Evolutionary conservation across 169 alveolate genomes (phyloP).

Genomic region (Plasmodium blacklocki): DNA sequence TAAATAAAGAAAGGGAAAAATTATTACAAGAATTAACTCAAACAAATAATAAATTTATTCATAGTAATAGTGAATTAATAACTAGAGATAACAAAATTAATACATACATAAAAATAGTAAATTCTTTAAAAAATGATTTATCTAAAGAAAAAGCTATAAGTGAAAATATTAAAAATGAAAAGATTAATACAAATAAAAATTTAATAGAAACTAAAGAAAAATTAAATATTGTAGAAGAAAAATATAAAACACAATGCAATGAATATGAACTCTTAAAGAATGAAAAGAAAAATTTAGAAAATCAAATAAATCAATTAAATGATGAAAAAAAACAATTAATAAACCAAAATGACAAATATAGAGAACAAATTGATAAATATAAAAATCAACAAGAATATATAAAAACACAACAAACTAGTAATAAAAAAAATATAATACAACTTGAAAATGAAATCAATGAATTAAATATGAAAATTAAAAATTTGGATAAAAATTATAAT

Average conservation of each 20-base stretch:
- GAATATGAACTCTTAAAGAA: conserved; percentile 56
- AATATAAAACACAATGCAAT: conserved; percentile 86
- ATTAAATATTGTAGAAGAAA: conserved; percentile 86
- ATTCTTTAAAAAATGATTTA: conserved; percentile 51
- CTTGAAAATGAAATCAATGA: conserved; percentile 90
- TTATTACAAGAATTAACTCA: conserved; percentile 36
- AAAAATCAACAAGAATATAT: conserved; percentile 87
- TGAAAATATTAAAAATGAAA: conserved; percentile 84
- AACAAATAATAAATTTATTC: conserved; percentile 7
- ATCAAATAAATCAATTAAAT: conserved; percentile 80
- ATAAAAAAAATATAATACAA: conserved; percentile 87
- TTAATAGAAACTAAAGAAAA: conserved; percentile 90
- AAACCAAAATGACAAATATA: conserved; percentile 82
- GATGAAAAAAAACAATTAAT: conserved; percentile 89
- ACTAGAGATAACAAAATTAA: conserved; percentile 51
- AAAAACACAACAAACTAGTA: conserved; percentile 86
- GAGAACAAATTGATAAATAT: conserved; percentile 85
- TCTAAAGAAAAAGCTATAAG: conserved; percentile 48
- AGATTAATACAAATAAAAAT: conserved; percentile 90
- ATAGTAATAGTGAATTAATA: conserved; percentile 24
- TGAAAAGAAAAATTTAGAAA: conserved; percentile 66
- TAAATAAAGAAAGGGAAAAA: conserved; percentile 54
- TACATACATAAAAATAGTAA: conserved; percentile 41
- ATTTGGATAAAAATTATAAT: conserved; percentile 88
- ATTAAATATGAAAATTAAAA: conserved; percentile 87